Conservation (phyloP, 257 asterid species). For the Echium plantagineum region DNA sequence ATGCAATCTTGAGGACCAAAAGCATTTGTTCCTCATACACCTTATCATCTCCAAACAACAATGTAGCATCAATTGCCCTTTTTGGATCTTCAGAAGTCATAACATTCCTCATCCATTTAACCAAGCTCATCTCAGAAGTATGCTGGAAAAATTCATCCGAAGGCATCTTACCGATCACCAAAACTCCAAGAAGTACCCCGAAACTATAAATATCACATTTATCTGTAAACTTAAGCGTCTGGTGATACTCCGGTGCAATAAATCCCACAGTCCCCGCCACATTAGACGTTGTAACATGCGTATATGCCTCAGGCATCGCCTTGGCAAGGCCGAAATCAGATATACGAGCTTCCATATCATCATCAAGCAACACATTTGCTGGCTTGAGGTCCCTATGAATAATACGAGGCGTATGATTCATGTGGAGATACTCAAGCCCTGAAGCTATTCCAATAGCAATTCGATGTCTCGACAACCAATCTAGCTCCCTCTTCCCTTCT, state of each 20-base stretch:
- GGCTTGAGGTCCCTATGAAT: conserved; percentile 89
- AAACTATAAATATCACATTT: conserved; percentile 82
- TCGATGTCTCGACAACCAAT: conserved; percentile 53
- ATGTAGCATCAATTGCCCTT: conserved; percentile 47
- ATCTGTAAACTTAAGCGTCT: conserved; percentile 68
- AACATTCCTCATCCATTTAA: conserved; percentile 83
- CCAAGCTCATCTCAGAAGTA: conserved; percentile 59
- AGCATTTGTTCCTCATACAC: conserved; percentile 83
- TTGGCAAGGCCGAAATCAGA: conserved; percentile 85
- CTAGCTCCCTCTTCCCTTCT: conserved; percentile 32
- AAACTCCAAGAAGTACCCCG: conserved; percentile 50
- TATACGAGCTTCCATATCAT: conserved; percentile 83
- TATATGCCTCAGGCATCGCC: conserved; percentile 51
- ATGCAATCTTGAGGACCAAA: conserved; percentile 77
- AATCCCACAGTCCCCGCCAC: conserved; percentile 79
- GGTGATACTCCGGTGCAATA: conserved; percentile 79
- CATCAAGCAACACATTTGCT: conserved; percentile 68
- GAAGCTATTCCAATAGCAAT: conserved; percentile 65
- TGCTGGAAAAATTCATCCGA: conserved; percentile 61
- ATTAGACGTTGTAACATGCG: conserved; percentile 55
- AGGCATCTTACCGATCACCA: conserved; percentile 68
- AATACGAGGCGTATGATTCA: conserved; percentile 44
- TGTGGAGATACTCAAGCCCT: conserved; percentile 81
- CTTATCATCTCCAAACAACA: conserved; percentile 26
- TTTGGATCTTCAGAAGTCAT: conserved; percentile 67